Conservation (phyloP, 768 basidiomycete genomes). For the Rhizopogon vesiculosus region DNA sequence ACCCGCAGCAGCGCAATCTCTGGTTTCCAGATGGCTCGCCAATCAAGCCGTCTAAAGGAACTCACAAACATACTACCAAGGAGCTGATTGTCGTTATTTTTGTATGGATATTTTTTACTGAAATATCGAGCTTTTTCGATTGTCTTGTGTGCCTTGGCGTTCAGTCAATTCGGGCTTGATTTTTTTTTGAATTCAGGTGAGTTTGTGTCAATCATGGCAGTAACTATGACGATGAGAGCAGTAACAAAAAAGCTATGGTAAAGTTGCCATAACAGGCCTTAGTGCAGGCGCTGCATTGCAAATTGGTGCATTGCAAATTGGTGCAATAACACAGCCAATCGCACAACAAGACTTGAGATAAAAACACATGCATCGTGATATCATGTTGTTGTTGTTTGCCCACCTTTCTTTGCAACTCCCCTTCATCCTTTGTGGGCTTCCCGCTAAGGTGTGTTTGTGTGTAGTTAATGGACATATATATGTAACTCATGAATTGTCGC, state of each 20-base stretch:
- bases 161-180: no score
- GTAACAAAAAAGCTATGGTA: neutral
- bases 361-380: neutral
- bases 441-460: neutral
- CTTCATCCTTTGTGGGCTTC: neutral
- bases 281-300: neutral
- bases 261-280: neutral
- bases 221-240: neutral
- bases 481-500: neutral
- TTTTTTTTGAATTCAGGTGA: no score
- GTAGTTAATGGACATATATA: no score
- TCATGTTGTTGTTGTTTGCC: neutral
- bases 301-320: neutral
- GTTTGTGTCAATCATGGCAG: no score
- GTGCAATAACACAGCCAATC: neutral
- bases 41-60: conserved; percentile 30
- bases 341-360: neutral
- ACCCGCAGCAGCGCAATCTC: conserved; percentile 55
- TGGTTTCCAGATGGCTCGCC: conserved; percentile 64
- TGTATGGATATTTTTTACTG: no score
- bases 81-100: neutral
- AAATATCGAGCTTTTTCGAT: no score
- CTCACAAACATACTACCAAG: neutral
- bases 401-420: neutral
- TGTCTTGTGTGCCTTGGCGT: no score